phyloP scores from a whole-genome alignment of 2,329 filamentous ascomycete species.

The Microsporum ferrugineum region DNA sequence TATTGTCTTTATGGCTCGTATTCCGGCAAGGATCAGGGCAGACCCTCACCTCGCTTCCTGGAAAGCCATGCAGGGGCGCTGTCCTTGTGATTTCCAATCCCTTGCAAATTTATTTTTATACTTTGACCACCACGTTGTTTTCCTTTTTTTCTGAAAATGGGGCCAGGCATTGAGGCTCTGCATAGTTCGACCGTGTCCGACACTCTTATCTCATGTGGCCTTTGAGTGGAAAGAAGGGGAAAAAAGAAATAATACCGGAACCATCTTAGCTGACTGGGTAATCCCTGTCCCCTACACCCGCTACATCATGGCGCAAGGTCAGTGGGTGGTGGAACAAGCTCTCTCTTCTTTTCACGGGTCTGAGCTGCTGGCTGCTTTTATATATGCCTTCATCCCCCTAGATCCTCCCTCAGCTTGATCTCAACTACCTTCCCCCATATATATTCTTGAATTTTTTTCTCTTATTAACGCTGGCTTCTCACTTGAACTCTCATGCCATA shows the following conservation, averaged over 20 bases:
- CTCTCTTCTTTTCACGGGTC: neutral
- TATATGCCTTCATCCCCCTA: neutral
- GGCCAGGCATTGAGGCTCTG: conserved; percentile 6
- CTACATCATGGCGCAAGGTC: conserved; percentile 5
- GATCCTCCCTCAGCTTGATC: neutral
- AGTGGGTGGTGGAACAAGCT: conserved; percentile 3
- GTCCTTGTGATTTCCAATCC: conserved; percentile 1
- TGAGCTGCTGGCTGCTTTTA: neutral
- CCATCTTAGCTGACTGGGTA: neutral
- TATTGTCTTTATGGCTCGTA: neutral
- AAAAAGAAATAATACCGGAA: conserved; percentile 1
- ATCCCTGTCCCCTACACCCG: conserved; percentile 4
- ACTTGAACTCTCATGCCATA: neutral
- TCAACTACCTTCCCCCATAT: neutral
- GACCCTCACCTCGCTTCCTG: conserved; percentile 3
- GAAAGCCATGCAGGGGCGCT: conserved; percentile 3
- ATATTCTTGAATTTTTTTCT: neutral
- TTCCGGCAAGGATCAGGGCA: conserved; percentile 2
- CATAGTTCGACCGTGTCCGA: conserved; percentile 4
- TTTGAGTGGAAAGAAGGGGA: neutral
- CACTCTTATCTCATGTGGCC: conserved; percentile 5
- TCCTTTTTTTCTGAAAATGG: conserved; percentile 5
- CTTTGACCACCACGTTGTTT: conserved; percentile 4
- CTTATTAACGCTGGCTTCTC: neutral
- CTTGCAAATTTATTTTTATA: conserved; percentile 4